A percentile compares a stretch with the other conserved stretches of the same genome.
Conservation (phyloP, 2,329 filamentous ascomycete genomes). For the Amylocarpus encephaloides region DNA sequence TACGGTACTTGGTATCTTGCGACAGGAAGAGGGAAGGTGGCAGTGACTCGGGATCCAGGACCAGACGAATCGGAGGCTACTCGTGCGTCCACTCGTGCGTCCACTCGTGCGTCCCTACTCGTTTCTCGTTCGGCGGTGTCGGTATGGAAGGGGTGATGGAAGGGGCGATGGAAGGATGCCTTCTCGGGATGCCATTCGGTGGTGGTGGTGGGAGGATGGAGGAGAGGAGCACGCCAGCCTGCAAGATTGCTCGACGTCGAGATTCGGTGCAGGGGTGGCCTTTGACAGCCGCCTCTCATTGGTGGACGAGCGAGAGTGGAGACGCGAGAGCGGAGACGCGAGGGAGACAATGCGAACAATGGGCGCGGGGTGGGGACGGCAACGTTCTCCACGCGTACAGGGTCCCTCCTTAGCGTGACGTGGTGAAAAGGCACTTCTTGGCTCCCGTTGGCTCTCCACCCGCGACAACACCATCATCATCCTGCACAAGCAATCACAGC, state of each 20-base stretch:
- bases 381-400: not conserved
- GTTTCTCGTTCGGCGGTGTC: too few relatives aligned
- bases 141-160: slow-evolving; percentile 1
- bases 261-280: not conserved
- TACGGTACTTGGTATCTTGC: too few relatives aligned
- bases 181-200: not conserved
- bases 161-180: not conserved
- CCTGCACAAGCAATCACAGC: slow-evolving; percentile 22
- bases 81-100: too few relatives aligned
- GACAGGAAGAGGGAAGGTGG: slow-evolving; percentile 12
- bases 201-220: not conserved
- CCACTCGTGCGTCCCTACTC: too few relatives aligned
- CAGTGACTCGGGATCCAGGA: slow-evolving; percentile 3
- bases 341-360: not conserved
- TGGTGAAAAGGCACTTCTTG: slow-evolving; percentile 11
- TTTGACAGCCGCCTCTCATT: not conserved
- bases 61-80: slow-evolving; percentile 16
- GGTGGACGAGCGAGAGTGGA: not conserved
- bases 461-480: slow-evolving; percentile 7
- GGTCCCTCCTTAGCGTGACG: not conserved
- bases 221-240: not conserved
- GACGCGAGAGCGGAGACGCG: not conserved
- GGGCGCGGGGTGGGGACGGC: not conserved
- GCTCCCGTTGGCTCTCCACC: slow-evolving; percentile 5
- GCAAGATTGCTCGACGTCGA: not conserved